Percentiles rank a stretch among this genome's conserved stretches.
These are phyloP conservation scores for Aspergillus puulaauensis DNA, from an alignment of 2,329 filamentous ascomycete genomes.

Conservation along the genomic window DNA sequence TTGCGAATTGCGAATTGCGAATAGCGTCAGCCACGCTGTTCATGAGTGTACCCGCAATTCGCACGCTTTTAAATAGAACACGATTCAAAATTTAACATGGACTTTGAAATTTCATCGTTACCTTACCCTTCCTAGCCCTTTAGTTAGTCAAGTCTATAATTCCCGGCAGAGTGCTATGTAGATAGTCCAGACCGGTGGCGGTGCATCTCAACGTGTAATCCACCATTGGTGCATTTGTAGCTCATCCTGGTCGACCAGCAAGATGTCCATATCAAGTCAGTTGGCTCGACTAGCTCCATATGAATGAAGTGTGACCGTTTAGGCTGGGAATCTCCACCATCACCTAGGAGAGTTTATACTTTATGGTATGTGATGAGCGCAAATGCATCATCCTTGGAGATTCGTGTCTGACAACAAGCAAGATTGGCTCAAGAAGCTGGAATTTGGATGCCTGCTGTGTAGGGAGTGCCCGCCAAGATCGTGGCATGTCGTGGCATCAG, in stretches of 20 bases:
- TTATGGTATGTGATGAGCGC: not conserved
- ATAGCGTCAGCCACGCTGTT: not conserved
- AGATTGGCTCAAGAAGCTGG: not conserved
- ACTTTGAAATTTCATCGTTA: no score
- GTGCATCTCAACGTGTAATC: not conserved
- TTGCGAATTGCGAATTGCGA: not conserved
- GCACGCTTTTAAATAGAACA: not conserved
- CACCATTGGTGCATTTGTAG: not conserved
- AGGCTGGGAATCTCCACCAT: not conserved
- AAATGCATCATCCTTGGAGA: not conserved
- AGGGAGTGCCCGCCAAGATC: not conserved
- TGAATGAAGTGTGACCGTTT: not conserved
- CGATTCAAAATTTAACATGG: not conserved
- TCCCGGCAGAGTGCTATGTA: not conserved
- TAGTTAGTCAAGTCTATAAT: no score
- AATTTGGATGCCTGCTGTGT: slow-evolving; percentile 4
- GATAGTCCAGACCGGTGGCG: not conserved
- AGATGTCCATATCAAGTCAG: not conserved
- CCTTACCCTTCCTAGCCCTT: no score
- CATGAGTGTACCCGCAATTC: not conserved
- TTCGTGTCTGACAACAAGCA: not conserved
- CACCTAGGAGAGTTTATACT: no score
- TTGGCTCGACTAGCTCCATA: not conserved
- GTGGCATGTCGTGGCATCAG: not conserved
- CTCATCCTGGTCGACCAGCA: not conserved